phyloP scores from a whole-genome alignment of 148 eudicot genomes.

The Bassia scoparia region DNA sequence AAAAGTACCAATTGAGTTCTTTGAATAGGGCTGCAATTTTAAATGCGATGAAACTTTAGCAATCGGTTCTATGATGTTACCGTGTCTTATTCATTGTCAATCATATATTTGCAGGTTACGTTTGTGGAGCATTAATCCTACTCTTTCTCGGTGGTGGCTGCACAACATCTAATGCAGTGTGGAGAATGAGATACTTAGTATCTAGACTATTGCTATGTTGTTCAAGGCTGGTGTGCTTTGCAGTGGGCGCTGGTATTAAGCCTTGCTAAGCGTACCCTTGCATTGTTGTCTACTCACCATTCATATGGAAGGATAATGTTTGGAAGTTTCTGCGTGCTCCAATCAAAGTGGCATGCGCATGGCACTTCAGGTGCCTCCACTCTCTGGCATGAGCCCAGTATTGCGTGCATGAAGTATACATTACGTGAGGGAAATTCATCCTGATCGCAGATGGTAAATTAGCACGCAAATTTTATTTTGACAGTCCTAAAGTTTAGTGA shows the following conservation, averaged over 20 bases:
- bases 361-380: constrained; percentile 69
- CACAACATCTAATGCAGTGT: constrained; percentile 57
- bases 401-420: constrained; percentile 95
- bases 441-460: constrained; percentile 15
- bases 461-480: background rate
- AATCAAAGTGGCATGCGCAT: constrained; percentile 64
- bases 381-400: constrained; percentile 55
- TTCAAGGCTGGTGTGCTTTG: constrained; percentile 83
- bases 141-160: constrained; percentile 67
- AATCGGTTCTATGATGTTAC: too few species aligned
- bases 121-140: constrained; percentile 68
- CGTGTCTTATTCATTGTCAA: background rate
- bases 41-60: too few species aligned
- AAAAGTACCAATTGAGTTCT: too few species aligned
- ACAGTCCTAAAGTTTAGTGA: background rate
- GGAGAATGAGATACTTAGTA: constrained; percentile 51
- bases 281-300: constrained; percentile 52
- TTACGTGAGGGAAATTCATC: constrained; percentile 68
- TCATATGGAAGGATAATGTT: constrained; percentile 43
- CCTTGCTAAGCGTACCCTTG: constrained; percentile 59
- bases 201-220: constrained; percentile 62
- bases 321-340: constrained; percentile 33
- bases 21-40: too few species aligned
- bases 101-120: constrained; percentile 64
- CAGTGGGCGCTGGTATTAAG: constrained; percentile 67